phyloP scores from a whole-genome alignment of 2,329 filamentous ascomycete species.

The Trichoderma semiorbis region DNA sequence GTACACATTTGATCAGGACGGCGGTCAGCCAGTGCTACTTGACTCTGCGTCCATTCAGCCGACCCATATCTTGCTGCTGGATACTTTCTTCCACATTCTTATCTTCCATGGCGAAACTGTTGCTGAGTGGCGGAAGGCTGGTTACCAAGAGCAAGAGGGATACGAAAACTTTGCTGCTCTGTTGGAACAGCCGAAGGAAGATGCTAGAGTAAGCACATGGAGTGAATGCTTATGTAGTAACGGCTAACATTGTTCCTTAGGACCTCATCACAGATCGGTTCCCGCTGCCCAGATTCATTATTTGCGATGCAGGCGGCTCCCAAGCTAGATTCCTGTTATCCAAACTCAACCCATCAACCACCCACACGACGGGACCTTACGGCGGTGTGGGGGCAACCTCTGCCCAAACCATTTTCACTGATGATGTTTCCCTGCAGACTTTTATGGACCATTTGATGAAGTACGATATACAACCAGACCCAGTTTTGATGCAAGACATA shows the following conservation, averaged over 20 bases:
- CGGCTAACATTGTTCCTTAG: conserved; percentile 43
- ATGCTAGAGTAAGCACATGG: conserved; percentile 70
- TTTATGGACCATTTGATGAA: conserved; percentile 99
- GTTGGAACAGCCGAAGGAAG: conserved; percentile 91
- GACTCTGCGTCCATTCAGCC: conserved; percentile 96
- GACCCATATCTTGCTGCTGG: conserved; percentile 86
- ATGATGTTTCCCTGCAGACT: conserved; percentile 95
- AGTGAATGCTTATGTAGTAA: background rate
- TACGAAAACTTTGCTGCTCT: conserved; percentile 93
- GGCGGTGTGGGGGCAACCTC: conserved; percentile 81
- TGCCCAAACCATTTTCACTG: conserved; percentile 97
- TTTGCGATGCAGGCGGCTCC: conserved; percentile 96
- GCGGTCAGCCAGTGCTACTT: conserved; percentile 85
- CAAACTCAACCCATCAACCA: conserved; percentile 96
- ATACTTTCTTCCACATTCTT: conserved; percentile 99
- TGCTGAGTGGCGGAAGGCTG: conserved; percentile 95
- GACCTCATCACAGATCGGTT: conserved; percentile 97
- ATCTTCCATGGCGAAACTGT: conserved; percentile 99
- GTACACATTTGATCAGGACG: conserved; percentile 95
- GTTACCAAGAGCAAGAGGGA: conserved; percentile 95
- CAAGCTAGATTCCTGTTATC: conserved; percentile 95
- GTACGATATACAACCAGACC: conserved; percentile 46
- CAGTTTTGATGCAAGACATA: background rate
- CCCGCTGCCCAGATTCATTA: conserved; percentile 96
- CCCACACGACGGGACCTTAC: conserved; percentile 89